Evolutionary conservation across 495 filamentous ascomycete genomes (phyloP), one percentile per base, ranked within the genome.

Genomic region (Aspergillus leporis): DNA sequence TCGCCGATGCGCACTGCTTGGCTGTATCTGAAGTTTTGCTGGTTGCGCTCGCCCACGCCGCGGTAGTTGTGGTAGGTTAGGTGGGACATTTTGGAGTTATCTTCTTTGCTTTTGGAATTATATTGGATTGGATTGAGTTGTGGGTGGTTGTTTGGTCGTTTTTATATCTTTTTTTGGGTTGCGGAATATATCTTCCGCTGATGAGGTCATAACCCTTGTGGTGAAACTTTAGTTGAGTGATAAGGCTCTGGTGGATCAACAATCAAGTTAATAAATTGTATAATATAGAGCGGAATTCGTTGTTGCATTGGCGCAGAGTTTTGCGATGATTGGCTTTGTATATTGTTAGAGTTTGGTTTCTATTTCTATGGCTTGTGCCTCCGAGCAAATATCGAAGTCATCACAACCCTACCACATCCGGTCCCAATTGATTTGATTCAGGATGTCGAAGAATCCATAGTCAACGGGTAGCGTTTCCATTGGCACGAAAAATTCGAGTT

Each of bases 1-100:
- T 85, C 73, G 16, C 76, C 82, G 19, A 85, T 68, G 9, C 82
- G 74, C 7, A 82, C 78, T 10, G 82, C 80, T 64, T 85, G 82
- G 66, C 69, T 80, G 66, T 84, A 86, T 31, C 62, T 51, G 65
- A 75, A 71, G 2, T 66, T 61, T 51, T 79, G 51, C 8, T 63
- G 59, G 18, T 70, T 68, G 22, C 47, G 58, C 41, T 77, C 63
- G 14, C 83, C 81, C 1, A 73, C 55, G 36, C 75, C 76, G 1
- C 72, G 56, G 65, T 81, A 82, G 43, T 59, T 66, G 64, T 66
- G 77, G 61, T 75, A 83, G 52, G 66, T 58, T 1, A 80, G 68
- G 47, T 77, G 64, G 23, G 74, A 74, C 78, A 82, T 81, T 34
- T 46, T 55, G 59, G 14, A n/a, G 28, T 22, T n/a, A 9, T 52